Conservation (phyloP, 108 stramenopile genomes). For the Pseudonitzschia delicatissima region DNA sequence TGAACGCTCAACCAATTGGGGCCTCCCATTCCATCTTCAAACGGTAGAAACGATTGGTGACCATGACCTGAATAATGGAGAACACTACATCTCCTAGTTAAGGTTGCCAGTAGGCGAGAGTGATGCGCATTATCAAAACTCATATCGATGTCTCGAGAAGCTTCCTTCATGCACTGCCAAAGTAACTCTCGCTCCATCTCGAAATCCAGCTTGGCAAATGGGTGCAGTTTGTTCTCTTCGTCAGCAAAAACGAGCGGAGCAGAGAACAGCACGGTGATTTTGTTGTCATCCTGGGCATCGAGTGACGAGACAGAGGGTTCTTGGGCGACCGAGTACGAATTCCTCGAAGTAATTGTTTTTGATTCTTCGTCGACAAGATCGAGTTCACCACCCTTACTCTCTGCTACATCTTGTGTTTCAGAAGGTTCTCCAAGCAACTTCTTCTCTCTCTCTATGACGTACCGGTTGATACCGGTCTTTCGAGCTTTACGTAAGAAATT, state of each 20-base stretch:
- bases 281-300: slow-evolving; percentile 35
- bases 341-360: not conserved
- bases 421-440: slow-evolving; percentile 1
- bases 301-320: not conserved
- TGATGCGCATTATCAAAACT: slow-evolving; percentile 77
- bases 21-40: slow-evolving; percentile 83
- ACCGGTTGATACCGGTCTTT: slow-evolving; percentile 30
- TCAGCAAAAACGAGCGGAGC: slow-evolving; percentile 77
- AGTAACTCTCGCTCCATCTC: slow-evolving; percentile 73
- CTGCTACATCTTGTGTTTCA: slow-evolving; percentile 2
- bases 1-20: slow-evolving; percentile 68
- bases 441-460: slow-evolving; percentile 13
- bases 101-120: slow-evolving; percentile 55
- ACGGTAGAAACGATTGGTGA: slow-evolving; percentile 62
- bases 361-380: slow-evolving; percentile 26
- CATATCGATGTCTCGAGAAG: slow-evolving; percentile 69
- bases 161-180: slow-evolving; percentile 80
- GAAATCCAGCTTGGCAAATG: slow-evolving; percentile 76
- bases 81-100: slow-evolving; percentile 65
- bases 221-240: slow-evolving; percentile 43
- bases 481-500: slow-evolving; percentile 29
- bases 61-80: slow-evolving; percentile 88
- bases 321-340: slow-evolving; percentile 3
- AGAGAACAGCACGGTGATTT: slow-evolving; percentile 77
- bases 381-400: slow-evolving; percentile 7